Conservation (phyloP, 2,329 filamentous ascomycete species). For the Nemania bipapillata region DNA sequence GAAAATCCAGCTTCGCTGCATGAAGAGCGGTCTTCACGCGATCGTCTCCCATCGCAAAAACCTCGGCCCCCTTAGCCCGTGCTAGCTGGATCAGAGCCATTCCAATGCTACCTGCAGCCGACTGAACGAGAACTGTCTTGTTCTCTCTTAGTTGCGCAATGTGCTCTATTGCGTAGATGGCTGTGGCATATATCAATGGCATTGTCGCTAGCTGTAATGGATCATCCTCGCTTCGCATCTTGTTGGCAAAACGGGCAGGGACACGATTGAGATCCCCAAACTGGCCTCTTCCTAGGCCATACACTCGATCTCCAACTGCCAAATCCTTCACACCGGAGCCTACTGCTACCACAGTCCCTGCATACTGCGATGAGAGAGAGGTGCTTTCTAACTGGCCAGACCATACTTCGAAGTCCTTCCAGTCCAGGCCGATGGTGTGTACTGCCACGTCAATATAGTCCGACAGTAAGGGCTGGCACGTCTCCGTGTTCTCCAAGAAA, state of each 20-base stretch:
- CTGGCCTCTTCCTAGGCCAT: conserved; percentile 41
- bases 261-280: conserved; percentile 44
- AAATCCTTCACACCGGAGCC: conserved; percentile 35
- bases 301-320: conserved; percentile 44
- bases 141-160: background rate
- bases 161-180: conserved; percentile 18
- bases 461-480: conserved; percentile 31
- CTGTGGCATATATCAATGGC: conserved; percentile 19
- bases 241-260: conserved; percentile 1
- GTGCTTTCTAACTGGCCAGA: conserved; percentile 42
- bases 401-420: conserved; percentile 44
- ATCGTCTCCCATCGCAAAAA: conserved; percentile 15
- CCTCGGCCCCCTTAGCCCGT: conserved; percentile 11
- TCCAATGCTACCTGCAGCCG: conserved; percentile 13
- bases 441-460: conserved; percentile 48
- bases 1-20: background rate
- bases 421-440: conserved; percentile 46
- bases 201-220: conserved; percentile 8
- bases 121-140: conserved; percentile 9
- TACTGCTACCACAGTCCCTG: conserved; percentile 33
- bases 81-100: conserved; percentile 22
- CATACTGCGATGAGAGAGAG: background rate
- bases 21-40: conserved; percentile 4
- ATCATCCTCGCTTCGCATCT: conserved; percentile 19
- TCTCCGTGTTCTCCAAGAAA: conserved; percentile 43